These are phyloP conservation scores for Glutinoglossum americanum DNA, from an alignment of 495 filamentous ascomycete species.

Conservation along the genomic window DNA sequence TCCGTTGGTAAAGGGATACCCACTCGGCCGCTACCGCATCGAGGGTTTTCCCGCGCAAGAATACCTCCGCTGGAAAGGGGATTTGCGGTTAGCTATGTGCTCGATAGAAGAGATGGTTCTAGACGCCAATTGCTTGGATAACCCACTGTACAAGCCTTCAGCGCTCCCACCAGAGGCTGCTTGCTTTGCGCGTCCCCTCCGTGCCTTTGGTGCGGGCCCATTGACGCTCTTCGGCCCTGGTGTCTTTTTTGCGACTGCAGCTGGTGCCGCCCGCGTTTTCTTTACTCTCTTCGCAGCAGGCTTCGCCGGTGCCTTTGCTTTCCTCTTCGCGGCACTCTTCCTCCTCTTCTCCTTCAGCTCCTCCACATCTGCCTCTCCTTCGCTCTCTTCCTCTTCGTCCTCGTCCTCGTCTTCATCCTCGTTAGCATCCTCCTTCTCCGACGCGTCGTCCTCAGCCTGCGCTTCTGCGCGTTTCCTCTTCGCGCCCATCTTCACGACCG, in stretches of 20 bases:
- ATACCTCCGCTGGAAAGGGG: constrained; percentile 44
- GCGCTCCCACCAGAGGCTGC: constrained; percentile 29
- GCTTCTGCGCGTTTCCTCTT: constrained; percentile 35
- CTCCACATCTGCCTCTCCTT: constrained; percentile 38
- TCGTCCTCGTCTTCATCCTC: constrained; percentile 34
- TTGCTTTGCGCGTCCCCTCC: constrained; percentile 31
- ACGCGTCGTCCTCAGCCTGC: constrained; percentile 30
- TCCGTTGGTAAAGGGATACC: constrained; percentile 47
- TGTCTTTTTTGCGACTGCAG: constrained; percentile 15
- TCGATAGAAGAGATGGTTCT: neutral
- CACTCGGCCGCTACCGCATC: constrained; percentile 67
- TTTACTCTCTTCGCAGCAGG: constrained; percentile 31
- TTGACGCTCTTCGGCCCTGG: constrained; percentile 20
- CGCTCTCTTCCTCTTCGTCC: constrained; percentile 9
- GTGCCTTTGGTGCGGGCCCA: constrained; percentile 26
- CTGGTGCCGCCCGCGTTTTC: constrained; percentile 30
- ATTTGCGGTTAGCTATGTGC: neutral
- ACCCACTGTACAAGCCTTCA: constrained; percentile 58
- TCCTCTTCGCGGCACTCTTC: constrained; percentile 18
- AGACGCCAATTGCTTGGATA: neutral
- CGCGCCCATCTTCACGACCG: constrained; percentile 12
- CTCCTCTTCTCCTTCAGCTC: constrained; percentile 35
- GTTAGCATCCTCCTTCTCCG: constrained; percentile 25
- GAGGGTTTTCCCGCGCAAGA: constrained; percentile 41
- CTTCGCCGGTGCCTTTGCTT: constrained; percentile 40